A percentile compares a stretch with the other conserved stretches of the same genome.
These are phyloP conservation scores for Dacryopinax spathularia DNA, from an alignment of 768 basidiomycete genomes.

Conservation along the genomic window DNA sequence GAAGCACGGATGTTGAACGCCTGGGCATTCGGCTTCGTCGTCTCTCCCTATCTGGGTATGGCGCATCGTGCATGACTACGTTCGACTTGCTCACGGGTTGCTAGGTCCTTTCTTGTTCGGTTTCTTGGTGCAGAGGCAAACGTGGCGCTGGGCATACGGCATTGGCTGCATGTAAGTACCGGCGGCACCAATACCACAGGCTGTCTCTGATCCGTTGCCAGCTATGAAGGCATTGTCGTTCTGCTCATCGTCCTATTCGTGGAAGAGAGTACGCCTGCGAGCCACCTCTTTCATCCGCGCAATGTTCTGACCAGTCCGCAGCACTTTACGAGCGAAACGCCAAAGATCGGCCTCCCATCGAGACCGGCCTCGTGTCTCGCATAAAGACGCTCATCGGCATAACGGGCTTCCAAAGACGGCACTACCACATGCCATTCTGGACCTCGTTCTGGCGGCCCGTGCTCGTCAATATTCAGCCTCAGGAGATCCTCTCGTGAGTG, in stretches of 20 bases:
- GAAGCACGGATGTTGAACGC: constrained; percentile 33
- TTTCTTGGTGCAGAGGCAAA: constrained; percentile 46
- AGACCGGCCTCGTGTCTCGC: constrained; percentile 35
- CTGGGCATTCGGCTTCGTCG: constrained; percentile 61
- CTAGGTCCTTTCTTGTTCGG: constrained; percentile 53
- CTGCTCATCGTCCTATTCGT: constrained; percentile 43
- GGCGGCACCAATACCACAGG: background rate
- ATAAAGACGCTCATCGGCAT: constrained; percentile 49
- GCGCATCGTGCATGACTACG: background rate
- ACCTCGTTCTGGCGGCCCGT: constrained; percentile 17
- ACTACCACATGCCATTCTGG: constrained; percentile 13
- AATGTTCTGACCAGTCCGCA: constrained; percentile 16
- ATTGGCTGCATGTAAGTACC: constrained; percentile 35
- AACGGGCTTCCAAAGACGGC: constrained; percentile 42
- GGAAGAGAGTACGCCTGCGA: constrained; percentile 44
- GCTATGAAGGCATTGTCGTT: constrained; percentile 40
- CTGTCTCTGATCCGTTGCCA: background rate
- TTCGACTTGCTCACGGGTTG: constrained; percentile 20
- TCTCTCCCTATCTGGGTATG: constrained; percentile 32
- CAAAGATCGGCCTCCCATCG: constrained; percentile 32
- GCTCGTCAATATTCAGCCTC: constrained; percentile 48
- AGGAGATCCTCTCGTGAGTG: constrained; percentile 37
- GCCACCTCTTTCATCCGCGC: too few species aligned
- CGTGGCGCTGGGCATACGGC: constrained; percentile 45
- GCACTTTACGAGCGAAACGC: constrained; percentile 48